Percentiles rank a stretch among this genome's conserved stretches.
These are phyloP conservation scores for Mercurialis annua DNA, from an alignment of 345 rosid species.

Conservation along the genomic window DNA sequence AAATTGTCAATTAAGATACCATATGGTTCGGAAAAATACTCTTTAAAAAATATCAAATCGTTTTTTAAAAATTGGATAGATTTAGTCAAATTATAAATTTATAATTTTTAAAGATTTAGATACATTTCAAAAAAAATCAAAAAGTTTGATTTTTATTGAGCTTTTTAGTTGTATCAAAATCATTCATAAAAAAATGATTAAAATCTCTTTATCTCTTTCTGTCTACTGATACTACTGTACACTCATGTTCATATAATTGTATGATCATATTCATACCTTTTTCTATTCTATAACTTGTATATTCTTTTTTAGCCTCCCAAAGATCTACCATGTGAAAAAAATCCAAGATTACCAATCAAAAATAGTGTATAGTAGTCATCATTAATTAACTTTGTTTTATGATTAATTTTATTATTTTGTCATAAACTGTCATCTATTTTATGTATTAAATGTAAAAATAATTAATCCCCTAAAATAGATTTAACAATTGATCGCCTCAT, in stretches of 20 bases:
- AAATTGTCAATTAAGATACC: no score
- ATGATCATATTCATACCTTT: background rate
- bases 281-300: background rate
- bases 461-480: background rate
- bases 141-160: no score
- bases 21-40: no score
- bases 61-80: no score
- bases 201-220: background rate
- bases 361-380: conserved; percentile 3
- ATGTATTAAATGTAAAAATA: background rate
- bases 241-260: conserved; percentile 6
- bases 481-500: background rate
- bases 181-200: conserved; percentile 20
- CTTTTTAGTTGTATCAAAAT: conserved; percentile 2
- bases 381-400: conserved; percentile 18
- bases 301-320: conserved; percentile 3
- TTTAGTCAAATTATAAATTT: no score
- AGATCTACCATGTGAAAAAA: conserved; percentile 30
- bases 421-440: conserved; percentile 5
- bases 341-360: conserved; percentile 26
- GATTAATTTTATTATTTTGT: conserved; percentile 1
- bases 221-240: background rate
- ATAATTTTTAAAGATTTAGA: no score
- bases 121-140: no score
- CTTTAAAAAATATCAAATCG: no score